A percentile compares a stretch with the other conserved stretches of the same genome.
Evolutionary conservation across 352 stramenopile genomes (phyloP).

Genomic region (Globisporangium heterothallicum): DNA sequence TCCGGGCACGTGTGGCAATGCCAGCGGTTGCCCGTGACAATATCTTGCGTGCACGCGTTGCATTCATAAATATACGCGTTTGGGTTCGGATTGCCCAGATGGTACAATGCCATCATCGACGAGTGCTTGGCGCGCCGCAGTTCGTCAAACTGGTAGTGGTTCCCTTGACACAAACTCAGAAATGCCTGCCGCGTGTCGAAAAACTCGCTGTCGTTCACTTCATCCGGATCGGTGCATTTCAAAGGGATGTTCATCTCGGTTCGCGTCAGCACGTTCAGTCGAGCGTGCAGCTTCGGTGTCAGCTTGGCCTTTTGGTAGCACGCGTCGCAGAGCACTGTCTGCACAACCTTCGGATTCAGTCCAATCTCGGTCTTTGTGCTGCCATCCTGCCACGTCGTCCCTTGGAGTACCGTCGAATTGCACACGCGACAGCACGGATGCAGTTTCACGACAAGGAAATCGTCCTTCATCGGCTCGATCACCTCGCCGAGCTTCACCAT

Average conservation of each 20-base stretch:
- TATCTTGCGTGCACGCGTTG: slow-evolving; percentile 81
- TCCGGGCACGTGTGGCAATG: slow-evolving; percentile 86
- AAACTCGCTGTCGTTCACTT: slow-evolving; percentile 87
- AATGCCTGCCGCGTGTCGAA: slow-evolving; percentile 97
- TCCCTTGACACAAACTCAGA: slow-evolving; percentile 94
- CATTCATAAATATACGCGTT: slow-evolving; percentile 87
- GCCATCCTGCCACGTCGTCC: slow-evolving; percentile 57
- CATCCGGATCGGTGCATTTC: slow-evolving; percentile 77
- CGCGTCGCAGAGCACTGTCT: slow-evolving; percentile 68
- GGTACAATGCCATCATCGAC: slow-evolving; percentile 99
- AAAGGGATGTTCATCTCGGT: slow-evolving; percentile 53
- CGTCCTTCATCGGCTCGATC: slow-evolving; percentile 88
- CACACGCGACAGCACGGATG: slow-evolving; percentile 79
- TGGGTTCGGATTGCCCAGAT: slow-evolving; percentile 94
- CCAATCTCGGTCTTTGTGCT: slow-evolving; percentile 56
- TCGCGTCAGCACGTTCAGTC: slow-evolving; percentile 45
- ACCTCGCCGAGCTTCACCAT: slow-evolving; percentile 86
- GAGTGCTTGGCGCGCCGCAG: slow-evolving; percentile 98
- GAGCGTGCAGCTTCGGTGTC: slow-evolving; percentile 36
- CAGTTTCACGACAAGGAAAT: slow-evolving; percentile 86
- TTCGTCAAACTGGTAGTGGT: slow-evolving; percentile 99
- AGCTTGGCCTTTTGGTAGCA: slow-evolving; percentile 69
- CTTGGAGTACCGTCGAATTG: slow-evolving; percentile 70
- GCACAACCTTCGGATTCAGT: slow-evolving; percentile 58
- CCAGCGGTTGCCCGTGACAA: slow-evolving; percentile 82